Evolutionary conservation across 495 filamentous ascomycete species (phyloP), one percentile per base, ranked within the genome.

Genomic region (Lophium mytilinum): DNA sequence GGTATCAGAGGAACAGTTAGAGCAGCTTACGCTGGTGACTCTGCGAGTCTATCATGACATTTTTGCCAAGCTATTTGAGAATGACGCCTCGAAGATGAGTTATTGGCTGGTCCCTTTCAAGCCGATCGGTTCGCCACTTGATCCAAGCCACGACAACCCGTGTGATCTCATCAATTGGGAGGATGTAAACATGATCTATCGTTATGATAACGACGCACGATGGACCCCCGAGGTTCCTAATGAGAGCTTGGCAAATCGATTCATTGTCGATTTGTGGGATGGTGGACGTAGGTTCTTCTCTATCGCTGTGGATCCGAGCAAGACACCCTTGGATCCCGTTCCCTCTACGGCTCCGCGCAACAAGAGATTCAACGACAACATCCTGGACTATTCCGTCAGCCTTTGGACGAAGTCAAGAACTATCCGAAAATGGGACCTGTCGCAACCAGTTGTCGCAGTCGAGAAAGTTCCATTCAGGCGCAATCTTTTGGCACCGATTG

Each of bases 1-100:
- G 9, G 58, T 84, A 1, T 60, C 65, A 4, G 41, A 65, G 0
- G 63, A 72, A 1, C 69, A 75, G 1, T 53, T 88, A 5, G 65
- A 77, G 5, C 63, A 69, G 9, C 60, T 97, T 37, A 84, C 79
- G 17, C 65, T 66, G 1, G 92, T 94, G 62, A 95, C 88, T 0
- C 72, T 91, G 36, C 77, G 78, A 9, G 68, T 94, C 3, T 96
- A 91, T 64, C 73, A 80, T n/a, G 89, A 96, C 65, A 71, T 96
- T 0, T 98, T 95, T 69, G 89, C 88, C 60, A 98, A 98, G 69
- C 75, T 73, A 4, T 98, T 88, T 64, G 83, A 86, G 37, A 63
- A 76, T 0, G 75, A 84, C 33, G 50, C 73, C 0, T 73, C 78
- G 9, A 80, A 83, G 14, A 84, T 94, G 66, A 83, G 89, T 0